These are phyloP conservation scores for Smittium culicis DNA, from an alignment of 371 early-diverging fungal species.

Conservation along the genomic window DNA sequence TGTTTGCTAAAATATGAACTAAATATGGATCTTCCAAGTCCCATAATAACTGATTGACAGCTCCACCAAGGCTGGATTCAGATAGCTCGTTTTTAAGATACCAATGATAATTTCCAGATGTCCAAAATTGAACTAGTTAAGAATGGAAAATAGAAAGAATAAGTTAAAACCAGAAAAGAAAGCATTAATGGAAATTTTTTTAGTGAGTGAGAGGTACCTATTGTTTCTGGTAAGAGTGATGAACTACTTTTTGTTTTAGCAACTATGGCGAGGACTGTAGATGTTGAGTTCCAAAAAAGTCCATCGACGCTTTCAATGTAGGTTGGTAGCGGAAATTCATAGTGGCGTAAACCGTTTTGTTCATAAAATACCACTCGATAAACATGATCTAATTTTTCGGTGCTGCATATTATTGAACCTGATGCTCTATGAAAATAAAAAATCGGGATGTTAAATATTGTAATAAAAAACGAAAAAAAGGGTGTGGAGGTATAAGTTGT, in stretches of 20 bases:
- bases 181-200: neutral
- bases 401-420: constrained; percentile 76
- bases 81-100: constrained; percentile 72
- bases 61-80: constrained; percentile 1
- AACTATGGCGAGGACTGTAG: constrained; percentile 67
- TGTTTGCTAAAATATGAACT: constrained; percentile 13
- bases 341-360: constrained; percentile 84
- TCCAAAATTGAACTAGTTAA: constrained; percentile 69
- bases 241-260: constrained; percentile 24
- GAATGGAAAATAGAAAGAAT: neutral
- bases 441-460: too few relatives aligned
- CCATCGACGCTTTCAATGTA: constrained; percentile 30
- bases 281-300: constrained; percentile 78
- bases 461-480: too few relatives aligned
- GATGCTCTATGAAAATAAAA: constrained; percentile 37
- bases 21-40: constrained; percentile 26
- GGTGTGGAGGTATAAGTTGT: too few relatives aligned
- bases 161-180: neutral
- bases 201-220: too few relatives aligned
- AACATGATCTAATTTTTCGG: constrained; percentile 60
- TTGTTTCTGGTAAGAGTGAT: neutral
- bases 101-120: constrained; percentile 87
- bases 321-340: constrained; percentile 67
- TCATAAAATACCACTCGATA: constrained; percentile 89
- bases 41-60: constrained; percentile 20